Conservation (phyloP, 2,329 filamentous ascomycete genomes). For the Podosphaera aphanis region DNA sequence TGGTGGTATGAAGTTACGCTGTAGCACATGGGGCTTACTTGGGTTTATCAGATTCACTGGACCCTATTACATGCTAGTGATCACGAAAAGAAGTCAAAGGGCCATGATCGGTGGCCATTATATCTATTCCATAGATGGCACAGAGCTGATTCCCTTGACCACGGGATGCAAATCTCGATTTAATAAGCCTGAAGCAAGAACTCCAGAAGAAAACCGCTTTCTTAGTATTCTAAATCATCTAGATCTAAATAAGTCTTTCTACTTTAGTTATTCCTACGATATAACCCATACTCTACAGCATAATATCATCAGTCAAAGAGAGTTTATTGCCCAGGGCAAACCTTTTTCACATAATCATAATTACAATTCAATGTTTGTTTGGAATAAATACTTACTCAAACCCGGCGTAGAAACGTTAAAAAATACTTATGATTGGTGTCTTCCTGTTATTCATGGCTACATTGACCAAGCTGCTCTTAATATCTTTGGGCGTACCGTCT, state of each 20-base stretch:
- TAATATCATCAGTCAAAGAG: slow-evolving; percentile 66
- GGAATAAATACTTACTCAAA: slow-evolving; percentile 75
- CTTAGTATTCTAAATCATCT: slow-evolving; percentile 74
- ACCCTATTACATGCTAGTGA: slow-evolving; percentile 87
- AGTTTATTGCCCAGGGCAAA: slow-evolving; percentile 40
- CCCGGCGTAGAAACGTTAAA: slow-evolving; percentile 48
- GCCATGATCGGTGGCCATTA: slow-evolving; percentile 93
- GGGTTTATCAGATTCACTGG: slow-evolving; percentile 94
- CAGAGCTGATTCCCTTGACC: slow-evolving; percentile 71
- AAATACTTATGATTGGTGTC: slow-evolving; percentile 83
- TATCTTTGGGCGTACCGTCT: slow-evolving; percentile 70
- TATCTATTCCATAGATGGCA: slow-evolving; percentile 83
- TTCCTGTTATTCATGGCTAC: slow-evolving; percentile 87
- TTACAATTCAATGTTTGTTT: slow-evolving; percentile 91
- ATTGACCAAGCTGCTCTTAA: slow-evolving; percentile 73
- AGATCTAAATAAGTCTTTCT: slow-evolving; percentile 77
- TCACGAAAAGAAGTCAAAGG: slow-evolving; percentile 87
- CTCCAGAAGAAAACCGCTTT: slow-evolving; percentile 75
- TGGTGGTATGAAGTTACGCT: slow-evolving; percentile 72
- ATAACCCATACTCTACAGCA: slow-evolving; percentile 79
- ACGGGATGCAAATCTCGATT: slow-evolving; percentile 41
- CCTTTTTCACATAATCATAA: slow-evolving; percentile 35
- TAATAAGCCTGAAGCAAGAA: slow-evolving; percentile 54
- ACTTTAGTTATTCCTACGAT: slow-evolving; percentile 97
- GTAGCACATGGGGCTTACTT: slow-evolving; percentile 77